Percentiles rank a stretch among this genome's conserved stretches.
Conservation (phyloP, 192 early-diverging fungal species). For the Linnemannia zychae region DNA sequence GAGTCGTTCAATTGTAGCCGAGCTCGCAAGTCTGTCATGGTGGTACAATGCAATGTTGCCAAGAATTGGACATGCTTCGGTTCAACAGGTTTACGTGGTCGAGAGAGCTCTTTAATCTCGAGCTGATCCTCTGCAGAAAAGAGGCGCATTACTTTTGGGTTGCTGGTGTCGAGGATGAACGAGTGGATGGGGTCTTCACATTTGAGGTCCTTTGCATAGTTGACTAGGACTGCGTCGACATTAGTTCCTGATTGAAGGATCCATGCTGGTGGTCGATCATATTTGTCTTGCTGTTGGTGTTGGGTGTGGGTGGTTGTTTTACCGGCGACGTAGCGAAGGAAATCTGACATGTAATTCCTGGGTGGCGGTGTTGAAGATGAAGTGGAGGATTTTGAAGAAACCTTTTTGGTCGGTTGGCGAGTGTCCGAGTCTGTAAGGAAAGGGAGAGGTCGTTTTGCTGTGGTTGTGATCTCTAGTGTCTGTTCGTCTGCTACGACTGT, state of each 20-base stretch:
- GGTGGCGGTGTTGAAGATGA: neutral
- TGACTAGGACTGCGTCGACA: neutral
- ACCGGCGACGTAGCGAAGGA: neutral
- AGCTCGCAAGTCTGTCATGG: neutral
- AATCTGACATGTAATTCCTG: neutral
- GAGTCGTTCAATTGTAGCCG: neutral
- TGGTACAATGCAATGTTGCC: neutral
- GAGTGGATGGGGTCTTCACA: neutral
- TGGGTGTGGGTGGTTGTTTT: neutral
- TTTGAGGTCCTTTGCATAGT: neutral
- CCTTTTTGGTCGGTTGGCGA: neutral
- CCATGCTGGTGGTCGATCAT: neutral
- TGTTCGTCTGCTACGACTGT: constrained; percentile 1
- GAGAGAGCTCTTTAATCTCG: neutral
- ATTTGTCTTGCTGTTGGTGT: neutral
- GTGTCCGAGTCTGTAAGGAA: neutral
- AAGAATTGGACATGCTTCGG: neutral
- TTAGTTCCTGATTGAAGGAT: neutral
- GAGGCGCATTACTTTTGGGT: constrained; percentile 1
- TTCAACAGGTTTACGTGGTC: neutral
- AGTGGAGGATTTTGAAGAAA: neutral
- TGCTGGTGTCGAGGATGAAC: constrained; percentile 3
- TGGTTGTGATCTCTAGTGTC: neutral
- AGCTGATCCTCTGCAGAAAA: neutral
- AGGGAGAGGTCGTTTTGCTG: neutral